Conservation (phyloP, 2,329 filamentous ascomycete species). For the Cordyceps cicadae region DNA sequence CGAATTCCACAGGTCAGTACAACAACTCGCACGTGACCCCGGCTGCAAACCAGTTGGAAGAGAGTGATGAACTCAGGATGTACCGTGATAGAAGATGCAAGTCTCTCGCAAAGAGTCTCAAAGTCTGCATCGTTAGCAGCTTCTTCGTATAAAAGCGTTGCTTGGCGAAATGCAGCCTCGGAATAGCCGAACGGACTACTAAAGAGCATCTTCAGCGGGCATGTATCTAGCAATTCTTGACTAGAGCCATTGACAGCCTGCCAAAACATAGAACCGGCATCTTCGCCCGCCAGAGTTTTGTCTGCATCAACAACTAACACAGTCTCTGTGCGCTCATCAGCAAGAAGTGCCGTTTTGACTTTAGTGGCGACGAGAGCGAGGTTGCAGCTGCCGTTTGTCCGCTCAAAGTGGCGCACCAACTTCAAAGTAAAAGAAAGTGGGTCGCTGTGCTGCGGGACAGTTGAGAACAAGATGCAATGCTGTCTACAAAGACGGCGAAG, state of each 20-base stretch:
- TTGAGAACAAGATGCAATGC: constrained; percentile 39
- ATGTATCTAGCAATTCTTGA: not conserved
- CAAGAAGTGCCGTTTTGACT: constrained; percentile 27
- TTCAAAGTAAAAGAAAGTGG: not conserved
- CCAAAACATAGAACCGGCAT: constrained; percentile 47
- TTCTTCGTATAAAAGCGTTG: constrained; percentile 44
- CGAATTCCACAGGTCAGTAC: constrained; percentile 48
- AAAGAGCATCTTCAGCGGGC: constrained; percentile 38
- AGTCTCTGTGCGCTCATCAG: constrained; percentile 25
- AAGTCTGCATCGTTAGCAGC: constrained; percentile 27
- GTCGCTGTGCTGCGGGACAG: constrained; percentile 22
- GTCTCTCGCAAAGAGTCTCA: constrained; percentile 34
- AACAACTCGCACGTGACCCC: constrained; percentile 34
- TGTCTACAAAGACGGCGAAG: constrained; percentile 36
- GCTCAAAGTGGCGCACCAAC: constrained; percentile 13
- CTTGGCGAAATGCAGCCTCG: constrained; percentile 47
- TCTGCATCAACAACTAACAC: constrained; percentile 52
- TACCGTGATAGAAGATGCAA: constrained; percentile 34
- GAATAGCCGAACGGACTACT: constrained; percentile 38
- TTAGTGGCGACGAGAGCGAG: constrained; percentile 18
- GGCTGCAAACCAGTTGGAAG: constrained; percentile 24
- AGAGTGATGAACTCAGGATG: constrained; percentile 40
- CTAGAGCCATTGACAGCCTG: constrained; percentile 14
- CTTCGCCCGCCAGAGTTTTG: constrained; percentile 42
- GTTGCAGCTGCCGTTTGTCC: constrained; percentile 28